Percentiles rank a stretch among this genome's conserved stretches.
These are phyloP conservation scores for Fraxinus cuspidata DNA, from an alignment of 257 asterid genomes.

Conservation along the genomic window DNA sequence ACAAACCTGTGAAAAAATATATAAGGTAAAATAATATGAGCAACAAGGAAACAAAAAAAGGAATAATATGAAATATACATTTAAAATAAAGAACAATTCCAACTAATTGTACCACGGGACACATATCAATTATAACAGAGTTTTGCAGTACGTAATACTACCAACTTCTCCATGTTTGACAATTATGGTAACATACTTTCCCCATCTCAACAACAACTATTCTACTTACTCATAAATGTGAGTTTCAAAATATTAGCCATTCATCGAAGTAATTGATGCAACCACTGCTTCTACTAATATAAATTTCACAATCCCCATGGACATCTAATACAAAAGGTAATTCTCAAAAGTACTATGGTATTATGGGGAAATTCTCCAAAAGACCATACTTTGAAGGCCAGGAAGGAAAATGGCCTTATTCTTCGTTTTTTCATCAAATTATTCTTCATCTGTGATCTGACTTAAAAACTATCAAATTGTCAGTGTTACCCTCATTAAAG, in stretches of 20 bases:
- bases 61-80: slow-evolving; percentile 2
- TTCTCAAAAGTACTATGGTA: neutral
- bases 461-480: neutral
- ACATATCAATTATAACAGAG: slow-evolving; percentile 4
- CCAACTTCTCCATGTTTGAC: slow-evolving; percentile 8
- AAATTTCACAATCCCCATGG: neutral
- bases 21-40: slow-evolving; percentile 10
- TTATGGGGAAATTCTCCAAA: neutral
- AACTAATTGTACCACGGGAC: neutral
- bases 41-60: neutral
- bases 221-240: neutral
- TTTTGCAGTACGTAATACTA: slow-evolving; percentile 11
- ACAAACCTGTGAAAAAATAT: slow-evolving; percentile 53
- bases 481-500: neutral
- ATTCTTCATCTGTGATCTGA: neutral
- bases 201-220: neutral
- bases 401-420: neutral
- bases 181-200: neutral
- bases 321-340: neutral
- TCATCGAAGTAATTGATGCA: neutral
- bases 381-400: neutral
- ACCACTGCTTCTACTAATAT: neutral
- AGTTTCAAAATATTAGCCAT: neutral
- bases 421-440: neutral
- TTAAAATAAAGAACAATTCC: slow-evolving; percentile 9